phyloP scores from a whole-genome alignment of 169 alveolate species.

The Cryptosporidium xiaoi region DNA sequence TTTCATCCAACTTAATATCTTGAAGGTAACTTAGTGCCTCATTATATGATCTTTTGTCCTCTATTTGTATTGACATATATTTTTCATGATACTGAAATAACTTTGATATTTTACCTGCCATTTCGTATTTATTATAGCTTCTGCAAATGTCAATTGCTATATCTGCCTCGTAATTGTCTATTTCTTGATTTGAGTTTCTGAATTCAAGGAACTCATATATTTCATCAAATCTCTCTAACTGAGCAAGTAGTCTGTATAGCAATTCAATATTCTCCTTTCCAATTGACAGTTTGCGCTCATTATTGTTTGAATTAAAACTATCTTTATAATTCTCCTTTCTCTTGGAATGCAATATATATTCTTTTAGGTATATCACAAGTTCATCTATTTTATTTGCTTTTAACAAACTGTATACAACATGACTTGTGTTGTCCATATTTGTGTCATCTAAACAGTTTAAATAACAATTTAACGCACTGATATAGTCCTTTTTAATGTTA shows the following conservation, averaged over 20 bases:
- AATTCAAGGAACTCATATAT: constrained; percentile 13
- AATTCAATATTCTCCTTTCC: constrained; percentile 53
- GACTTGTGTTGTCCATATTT: constrained; percentile 45
- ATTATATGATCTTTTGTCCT: constrained; percentile 37
- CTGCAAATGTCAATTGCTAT: constrained; percentile 70
- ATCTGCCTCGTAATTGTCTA: constrained; percentile 39
- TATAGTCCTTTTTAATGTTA: constrained; percentile 44
- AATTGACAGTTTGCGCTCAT: constrained; percentile 22
- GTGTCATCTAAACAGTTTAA: constrained; percentile 51
- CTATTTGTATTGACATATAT: constrained; percentile 46
- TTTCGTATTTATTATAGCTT: constrained; percentile 56
- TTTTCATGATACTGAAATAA: constrained; percentile 50
- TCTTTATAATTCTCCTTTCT: background rate
- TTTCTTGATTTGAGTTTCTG: constrained; percentile 31
- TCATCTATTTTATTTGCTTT: constrained; percentile 48
- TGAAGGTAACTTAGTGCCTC: constrained; percentile 58
- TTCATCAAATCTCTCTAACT: constrained; percentile 60
- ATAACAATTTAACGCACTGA: constrained; percentile 18
- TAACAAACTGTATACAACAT: constrained; percentile 44
- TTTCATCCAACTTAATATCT: constrained; percentile 46
- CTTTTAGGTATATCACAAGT: constrained; percentile 24
- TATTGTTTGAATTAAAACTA: background rate
- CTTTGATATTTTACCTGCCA: constrained; percentile 57
- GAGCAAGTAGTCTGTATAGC: constrained; percentile 57
- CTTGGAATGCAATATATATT: constrained; percentile 19